Conservation (phyloP, 2,329 filamentous ascomycete genomes). For the Colletotrichum liriopes region DNA sequence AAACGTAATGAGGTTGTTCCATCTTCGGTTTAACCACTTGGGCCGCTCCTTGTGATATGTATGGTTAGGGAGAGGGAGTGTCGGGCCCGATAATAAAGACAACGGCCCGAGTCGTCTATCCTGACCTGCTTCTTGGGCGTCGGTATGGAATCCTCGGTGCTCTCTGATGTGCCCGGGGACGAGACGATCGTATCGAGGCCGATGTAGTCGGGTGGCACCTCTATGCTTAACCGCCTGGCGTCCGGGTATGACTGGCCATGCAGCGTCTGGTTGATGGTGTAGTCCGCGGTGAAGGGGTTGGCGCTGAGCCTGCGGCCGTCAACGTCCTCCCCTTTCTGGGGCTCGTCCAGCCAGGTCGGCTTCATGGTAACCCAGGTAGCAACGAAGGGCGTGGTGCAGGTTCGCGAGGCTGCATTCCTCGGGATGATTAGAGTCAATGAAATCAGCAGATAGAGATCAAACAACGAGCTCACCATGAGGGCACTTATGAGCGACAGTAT, state of each 20-base stretch:
- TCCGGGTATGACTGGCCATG: constrained; percentile 25
- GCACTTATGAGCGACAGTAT: constrained; percentile 16
- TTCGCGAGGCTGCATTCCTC: constrained; percentile 22
- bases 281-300: constrained; percentile 37
- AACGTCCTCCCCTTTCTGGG: constrained; percentile 25
- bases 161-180: constrained; percentile 30
- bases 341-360: constrained; percentile 34
- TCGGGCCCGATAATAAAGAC: constrained; percentile 8
- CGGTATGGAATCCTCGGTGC: constrained; percentile 2
- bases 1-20: constrained; percentile 23
- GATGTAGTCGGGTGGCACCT: constrained; percentile 29
- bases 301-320: constrained; percentile 26
- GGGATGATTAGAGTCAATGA: background rate
- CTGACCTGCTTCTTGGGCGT: constrained; percentile 4
- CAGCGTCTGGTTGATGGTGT: constrained; percentile 40
- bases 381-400: constrained; percentile 15
- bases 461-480: constrained; percentile 19
- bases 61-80: constrained; percentile 1
- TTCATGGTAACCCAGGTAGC: constrained; percentile 29
- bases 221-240: constrained; percentile 26
- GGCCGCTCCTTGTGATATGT: background rate
- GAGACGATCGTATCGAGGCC: constrained; percentile 24
- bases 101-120: background rate
- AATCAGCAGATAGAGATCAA: background rate
- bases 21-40: constrained; percentile 12